phyloP scores from a whole-genome alignment of 1,284 basidiomycete species.

The Vanrija pseudolonga region DNA sequence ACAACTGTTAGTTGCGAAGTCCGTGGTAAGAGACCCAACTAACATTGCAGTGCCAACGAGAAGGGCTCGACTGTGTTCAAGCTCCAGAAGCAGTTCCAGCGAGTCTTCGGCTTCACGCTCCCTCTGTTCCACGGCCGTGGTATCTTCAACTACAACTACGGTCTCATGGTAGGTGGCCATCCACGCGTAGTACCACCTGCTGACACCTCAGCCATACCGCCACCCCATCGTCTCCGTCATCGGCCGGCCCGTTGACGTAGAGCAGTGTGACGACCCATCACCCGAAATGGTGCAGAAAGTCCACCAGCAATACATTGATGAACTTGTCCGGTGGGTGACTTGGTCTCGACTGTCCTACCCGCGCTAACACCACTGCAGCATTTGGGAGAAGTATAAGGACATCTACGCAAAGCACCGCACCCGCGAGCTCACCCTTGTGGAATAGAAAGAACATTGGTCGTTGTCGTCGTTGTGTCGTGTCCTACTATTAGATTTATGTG shows the following conservation, averaged over 20 bases:
- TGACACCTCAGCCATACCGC: constrained; percentile 28
- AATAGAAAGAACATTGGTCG: constrained; percentile 15
- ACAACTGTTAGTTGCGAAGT: constrained; percentile 60
- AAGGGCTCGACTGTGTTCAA: constrained; percentile 80
- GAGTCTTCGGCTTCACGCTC: constrained; percentile 87
- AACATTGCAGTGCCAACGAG: constrained; percentile 59
- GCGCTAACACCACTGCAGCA: constrained; percentile 48
- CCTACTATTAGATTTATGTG: background rate
- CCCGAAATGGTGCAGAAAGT: constrained; percentile 73
- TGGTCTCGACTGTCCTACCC: too few relatives aligned
- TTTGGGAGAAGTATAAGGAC: constrained; percentile 88
- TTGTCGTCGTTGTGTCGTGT: background rate
- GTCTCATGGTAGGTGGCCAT: background rate
- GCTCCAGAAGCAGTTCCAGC: constrained; percentile 86
- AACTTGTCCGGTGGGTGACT: constrained; percentile 71
- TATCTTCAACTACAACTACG: constrained; percentile 14
- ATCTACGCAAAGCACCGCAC: constrained; percentile 49
- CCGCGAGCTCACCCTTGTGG: constrained; percentile 47
- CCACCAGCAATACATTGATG: constrained; percentile 85
- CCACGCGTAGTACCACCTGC: background rate
- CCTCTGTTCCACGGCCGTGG: constrained; percentile 89
- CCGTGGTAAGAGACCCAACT: too few relatives aligned
- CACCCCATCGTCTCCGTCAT: background rate
- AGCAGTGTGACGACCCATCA: constrained; percentile 60
- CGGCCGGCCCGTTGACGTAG: constrained; percentile 3